phyloP scores from a whole-genome alignment of 2,329 filamentous ascomycete genomes.

The Aspergillus ochraceus region DNA sequence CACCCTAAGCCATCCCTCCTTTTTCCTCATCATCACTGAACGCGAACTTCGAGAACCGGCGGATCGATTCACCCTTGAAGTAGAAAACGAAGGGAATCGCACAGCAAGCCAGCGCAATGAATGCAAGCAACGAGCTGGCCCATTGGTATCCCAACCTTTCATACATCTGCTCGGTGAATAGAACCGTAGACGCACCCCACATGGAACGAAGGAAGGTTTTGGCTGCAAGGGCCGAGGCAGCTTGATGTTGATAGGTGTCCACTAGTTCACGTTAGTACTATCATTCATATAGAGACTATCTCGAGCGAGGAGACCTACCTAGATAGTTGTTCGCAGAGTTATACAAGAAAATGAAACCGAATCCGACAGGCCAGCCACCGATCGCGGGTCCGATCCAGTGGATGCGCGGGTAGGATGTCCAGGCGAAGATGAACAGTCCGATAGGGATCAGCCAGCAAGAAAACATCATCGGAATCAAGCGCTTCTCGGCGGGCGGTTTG shows the following conservation, averaged over 20 bases:
- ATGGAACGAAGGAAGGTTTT: constrained; percentile 79
- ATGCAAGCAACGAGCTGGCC: constrained; percentile 71
- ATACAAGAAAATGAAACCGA: constrained; percentile 82
- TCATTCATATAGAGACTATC: background rate
- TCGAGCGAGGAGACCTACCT: constrained; percentile 24
- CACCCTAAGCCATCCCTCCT: constrained; percentile 2
- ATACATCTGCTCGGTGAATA: constrained; percentile 85
- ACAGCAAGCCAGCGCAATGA: constrained; percentile 75
- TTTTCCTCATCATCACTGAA: constrained; percentile 60
- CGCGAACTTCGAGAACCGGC: constrained; percentile 69
- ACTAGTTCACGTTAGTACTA: constrained; percentile 38
- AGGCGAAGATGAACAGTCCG: constrained; percentile 67
- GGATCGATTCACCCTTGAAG: constrained; percentile 70
- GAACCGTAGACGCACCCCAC: constrained; percentile 74
- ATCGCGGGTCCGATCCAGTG: constrained; percentile 72
- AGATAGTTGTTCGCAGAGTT: constrained; percentile 77
- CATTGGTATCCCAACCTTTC: constrained; percentile 70
- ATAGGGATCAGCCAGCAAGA: constrained; percentile 72
- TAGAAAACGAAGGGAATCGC: constrained; percentile 82
- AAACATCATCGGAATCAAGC: constrained; percentile 80
- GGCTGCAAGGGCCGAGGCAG: constrained; percentile 75
- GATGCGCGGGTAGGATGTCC: constrained; percentile 65
- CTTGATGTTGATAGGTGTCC: constrained; percentile 70
- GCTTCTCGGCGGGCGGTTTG: constrained; percentile 72
- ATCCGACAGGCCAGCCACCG: constrained; percentile 71